Evolutionary conservation across 1,284 basidiomycete species (phyloP), one percentile per base, ranked within the genome.

Genomic region (Trichosporon coremiiforme): DNA sequence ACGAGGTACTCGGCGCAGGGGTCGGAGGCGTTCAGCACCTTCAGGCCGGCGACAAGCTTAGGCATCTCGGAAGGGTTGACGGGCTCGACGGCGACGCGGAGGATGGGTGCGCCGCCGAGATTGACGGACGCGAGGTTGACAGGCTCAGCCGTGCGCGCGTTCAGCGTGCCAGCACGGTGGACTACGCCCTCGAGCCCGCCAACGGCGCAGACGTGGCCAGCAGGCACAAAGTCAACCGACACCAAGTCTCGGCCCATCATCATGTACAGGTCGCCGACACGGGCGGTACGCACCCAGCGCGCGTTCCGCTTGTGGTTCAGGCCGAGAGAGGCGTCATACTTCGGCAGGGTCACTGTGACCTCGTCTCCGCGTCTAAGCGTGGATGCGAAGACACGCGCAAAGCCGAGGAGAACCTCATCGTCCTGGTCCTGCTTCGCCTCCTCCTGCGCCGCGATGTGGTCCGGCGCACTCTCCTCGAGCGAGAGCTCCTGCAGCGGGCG

Each of bases 161-260:
- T 72, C 1, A 99, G 84, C 0, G 97, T 99, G 2, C 92, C 95
- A 78, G 90, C 96, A 68, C 96, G 87, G 86, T 92, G 91, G 0
- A 98, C 94, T 74, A 90, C 91, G 0, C 94, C 94, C 76, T 94
- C 93, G 66, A 99, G 83, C 0, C 97, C 97, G 69, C 87, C 90
- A 71, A 98, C 89, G 1, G 95, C 97, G 77, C 98, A 99, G 2
- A 97, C 93, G 79, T 98, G 96, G 12, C 97, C 97, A 0, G 97
- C 95, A n/a, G 88, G 88, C 0, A 99, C 94, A 71, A 87, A 87
- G 55, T 91, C 86, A 3, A 98, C 94, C 0, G 90, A 86, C 0
- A 94, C 89, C 20, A 99, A 87, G 78, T 98, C 95, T 50, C 94
- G 87, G 2, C 97, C 97, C 97, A 99, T 99, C 93, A 99, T 98